Evolutionary conservation across 495 filamentous ascomycete genomes (phyloP), one percentile per base, ranked within the genome.

Genomic region (Bacidia rubella): DNA sequence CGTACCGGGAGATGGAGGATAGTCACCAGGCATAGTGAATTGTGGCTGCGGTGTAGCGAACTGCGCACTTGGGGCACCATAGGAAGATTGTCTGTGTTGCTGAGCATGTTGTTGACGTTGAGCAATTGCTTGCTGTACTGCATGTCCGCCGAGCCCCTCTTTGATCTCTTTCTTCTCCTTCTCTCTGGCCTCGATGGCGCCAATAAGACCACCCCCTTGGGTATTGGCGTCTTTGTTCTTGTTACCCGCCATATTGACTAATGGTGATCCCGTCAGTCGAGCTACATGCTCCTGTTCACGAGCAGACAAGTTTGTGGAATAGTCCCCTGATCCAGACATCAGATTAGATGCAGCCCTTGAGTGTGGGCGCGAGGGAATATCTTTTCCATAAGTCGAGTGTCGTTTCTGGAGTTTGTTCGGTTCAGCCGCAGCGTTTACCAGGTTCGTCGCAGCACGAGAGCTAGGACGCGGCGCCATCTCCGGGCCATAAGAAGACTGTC

Each of bases 201-300:
- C 83, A 10, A 93, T 77, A 2, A 90, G 71, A 2, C 85, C 85
- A 42, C 62, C 71, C 17, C 75, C 70, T 26, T 74, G 70, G 7
- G 65, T 50, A 15, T 57, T 59, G 4, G 48, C 35, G 0, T 69
- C 63, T 52, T 69, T 70, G 27, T 67, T 70, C 27, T 71, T 76
- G 11, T 77, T 73, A 20, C 58, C 65, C 20, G 78, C 78, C 62
- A 92, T 70, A 29, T 81, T 82, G 58, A 94, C 80, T 55, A 97
- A 74, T 2, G 90, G 83, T 1, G 81, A 83, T 0, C 86, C 86
- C 5, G 90, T 95, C 54, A 86, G 73, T 27, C 87, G 78, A n/a
- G 90, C 86, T 25, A 97, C 81, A 61, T 94, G 84, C 63, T 95
- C 87, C 61, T 95, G 90, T 64, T 97, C 90, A 7, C 86, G 83